Conservation (phyloP, 2,329 filamentous ascomycete species). For the Ophiostoma triangulosporum region DNA sequence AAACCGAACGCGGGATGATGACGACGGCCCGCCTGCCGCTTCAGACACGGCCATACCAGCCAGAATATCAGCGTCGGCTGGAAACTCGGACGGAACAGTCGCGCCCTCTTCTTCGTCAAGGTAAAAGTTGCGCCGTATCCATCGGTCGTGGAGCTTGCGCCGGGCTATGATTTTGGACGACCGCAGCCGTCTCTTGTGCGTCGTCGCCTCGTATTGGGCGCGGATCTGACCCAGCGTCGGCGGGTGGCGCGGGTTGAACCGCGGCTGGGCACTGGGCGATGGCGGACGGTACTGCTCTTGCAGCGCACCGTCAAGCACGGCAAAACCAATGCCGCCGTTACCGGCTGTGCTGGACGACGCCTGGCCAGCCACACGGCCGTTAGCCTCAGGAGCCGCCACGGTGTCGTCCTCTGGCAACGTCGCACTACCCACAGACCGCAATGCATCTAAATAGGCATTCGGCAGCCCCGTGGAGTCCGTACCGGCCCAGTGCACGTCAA, state of each 20-base stretch:
- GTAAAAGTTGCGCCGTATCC: constrained; percentile 68
- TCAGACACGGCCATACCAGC: constrained; percentile 5
- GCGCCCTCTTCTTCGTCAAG: constrained; percentile 74
- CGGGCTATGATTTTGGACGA: constrained; percentile 29
- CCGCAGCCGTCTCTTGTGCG: constrained; percentile 24
- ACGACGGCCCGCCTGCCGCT: constrained; percentile 14
- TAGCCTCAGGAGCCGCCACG: neutral
- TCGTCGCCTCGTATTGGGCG: constrained; percentile 23
- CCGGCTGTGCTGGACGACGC: neutral
- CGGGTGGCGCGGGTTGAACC: neutral
- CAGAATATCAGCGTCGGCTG: constrained; percentile 44
- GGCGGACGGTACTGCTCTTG: neutral
- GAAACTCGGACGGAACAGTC: constrained; percentile 48
- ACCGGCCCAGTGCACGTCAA: neutral
- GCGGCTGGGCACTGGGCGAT: neutral
- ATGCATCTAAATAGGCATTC: neutral
- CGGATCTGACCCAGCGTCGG: constrained; percentile 17
- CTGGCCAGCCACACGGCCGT: neutral
- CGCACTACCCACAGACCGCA: neutral
- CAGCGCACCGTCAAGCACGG: neutral
- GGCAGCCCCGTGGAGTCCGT: neutral
- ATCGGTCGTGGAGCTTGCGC: constrained; percentile 51
- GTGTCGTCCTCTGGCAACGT: neutral
- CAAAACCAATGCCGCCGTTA: neutral
- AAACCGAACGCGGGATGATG: constrained; percentile 31